Evolutionary conservation across 1,139 yeast species (phyloP).

Genomic region (Kodamaea alishanica): DNA sequence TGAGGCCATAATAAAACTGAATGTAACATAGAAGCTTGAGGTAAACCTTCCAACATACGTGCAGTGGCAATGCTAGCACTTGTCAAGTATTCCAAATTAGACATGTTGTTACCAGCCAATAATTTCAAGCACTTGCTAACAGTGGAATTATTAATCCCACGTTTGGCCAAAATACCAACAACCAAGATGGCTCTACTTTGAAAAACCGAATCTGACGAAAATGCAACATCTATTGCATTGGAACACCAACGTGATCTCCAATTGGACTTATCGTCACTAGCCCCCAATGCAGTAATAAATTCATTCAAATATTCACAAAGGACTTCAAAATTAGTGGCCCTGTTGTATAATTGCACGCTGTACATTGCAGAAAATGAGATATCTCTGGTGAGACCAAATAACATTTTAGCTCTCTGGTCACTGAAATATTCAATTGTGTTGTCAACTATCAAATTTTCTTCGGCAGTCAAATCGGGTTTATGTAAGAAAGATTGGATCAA

Average conservation of each 20-base stretch:
- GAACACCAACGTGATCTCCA: slow-evolving; percentile 75
- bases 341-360: slow-evolving; percentile 43
- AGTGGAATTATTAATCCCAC: slow-evolving; percentile 60
- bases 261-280: slow-evolving; percentile 49
- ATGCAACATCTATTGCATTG: slow-evolving; percentile 63
- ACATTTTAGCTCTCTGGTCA: slow-evolving; percentile 67
- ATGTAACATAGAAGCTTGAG: slow-evolving; percentile 50
- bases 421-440: slow-evolving; percentile 58
- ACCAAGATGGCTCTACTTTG: slow-evolving; percentile 72
- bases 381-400: slow-evolving; percentile 78
- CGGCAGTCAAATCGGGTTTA: slow-evolving; percentile 48
- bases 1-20: slow-evolving; percentile 65
- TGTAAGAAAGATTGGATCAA: slow-evolving; percentile 69
- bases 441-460: slow-evolving; percentile 44
- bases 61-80: slow-evolving; percentile 49
- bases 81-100: slow-evolving; percentile 35
- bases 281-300: slow-evolving; percentile 46
- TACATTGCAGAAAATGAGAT: slow-evolving; percentile 27
- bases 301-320: slow-evolving; percentile 60
- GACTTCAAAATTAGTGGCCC: slow-evolving; percentile 54
- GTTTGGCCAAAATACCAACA: slow-evolving; percentile 64
- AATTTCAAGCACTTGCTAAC: slow-evolving; percentile 45
- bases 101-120: slow-evolving; percentile 26
- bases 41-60: slow-evolving; percentile 61
- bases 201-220: slow-evolving; percentile 54